A percentile compares a stretch with the other conserved stretches of the same genome.
Evolutionary conservation across 192 early-diverging fungal species (phyloP).

Genomic region (Linderina pennispora): DNA sequence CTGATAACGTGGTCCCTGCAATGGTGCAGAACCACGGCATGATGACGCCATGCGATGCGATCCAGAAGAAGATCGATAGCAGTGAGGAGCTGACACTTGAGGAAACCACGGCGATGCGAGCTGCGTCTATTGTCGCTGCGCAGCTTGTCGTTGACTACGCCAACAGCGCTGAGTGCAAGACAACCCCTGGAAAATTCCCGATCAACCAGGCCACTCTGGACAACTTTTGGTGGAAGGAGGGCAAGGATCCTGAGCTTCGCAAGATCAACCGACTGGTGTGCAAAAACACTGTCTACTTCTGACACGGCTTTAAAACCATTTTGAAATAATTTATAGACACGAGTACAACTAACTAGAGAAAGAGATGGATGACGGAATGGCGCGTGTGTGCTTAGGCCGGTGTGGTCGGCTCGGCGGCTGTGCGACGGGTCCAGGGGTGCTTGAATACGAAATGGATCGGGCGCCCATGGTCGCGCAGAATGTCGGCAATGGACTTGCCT

Average conservation of each 20-base stretch:
- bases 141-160: constrained; percentile 49
- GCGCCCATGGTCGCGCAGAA: constrained; percentile 30
- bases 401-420: too few relatives aligned
- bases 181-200: constrained; percentile 26
- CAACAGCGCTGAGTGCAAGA: constrained; percentile 19
- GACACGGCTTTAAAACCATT: too few relatives aligned
- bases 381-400: too few relatives aligned
- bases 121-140: constrained; percentile 61
- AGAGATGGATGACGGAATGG: too few relatives aligned
- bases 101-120: constrained; percentile 58
- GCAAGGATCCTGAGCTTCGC: constrained; percentile 61
- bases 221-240: constrained; percentile 68
- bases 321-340: too few relatives aligned
- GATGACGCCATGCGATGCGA: constrained; percentile 35
- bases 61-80: constrained; percentile 44
- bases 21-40: constrained; percentile 55
- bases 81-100: constrained; percentile 44
- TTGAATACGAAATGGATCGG: constrained; percentile 24
- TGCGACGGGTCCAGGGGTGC: too few relatives aligned
- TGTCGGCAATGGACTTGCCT: constrained; percentile 61
- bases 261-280: constrained; percentile 50
- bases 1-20: constrained; percentile 70
- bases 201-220: constrained; percentile 50
- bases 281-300: constrained; percentile 68
- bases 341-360: too few relatives aligned